Evolutionary conservation across 164 flowering plant species (phyloP), one percentile per base, ranked within the genome.

Genomic region (Macadamia integrifolia): DNA sequence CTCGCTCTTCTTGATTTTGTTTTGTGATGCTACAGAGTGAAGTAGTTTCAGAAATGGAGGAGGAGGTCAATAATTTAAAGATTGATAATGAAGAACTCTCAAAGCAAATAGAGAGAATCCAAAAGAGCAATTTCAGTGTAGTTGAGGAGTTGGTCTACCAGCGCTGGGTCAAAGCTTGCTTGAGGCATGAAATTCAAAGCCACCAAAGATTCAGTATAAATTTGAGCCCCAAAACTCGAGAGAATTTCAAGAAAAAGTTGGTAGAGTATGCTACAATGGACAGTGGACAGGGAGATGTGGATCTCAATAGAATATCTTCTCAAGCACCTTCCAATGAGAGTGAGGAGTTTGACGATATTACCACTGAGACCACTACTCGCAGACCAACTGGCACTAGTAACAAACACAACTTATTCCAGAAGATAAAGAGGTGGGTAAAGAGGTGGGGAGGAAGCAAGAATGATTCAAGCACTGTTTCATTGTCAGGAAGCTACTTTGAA

Each of bases 111-210:
- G 76, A 78, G 58, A 61, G 9, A 18, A 55, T 69, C 60, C 76
- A 75, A 58, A 72, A 48, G 52, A 70, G 49, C 74, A 69, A 72
- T 60, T 68, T 75, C 50, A 44, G 57, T 17, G 55, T 69, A 56
- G 69, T 78, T 0, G 74, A 78, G 44, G 78, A 78, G 48, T 56
- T 75, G 15, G 78, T 78, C 50, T 72, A 75, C 72, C 76, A 63
- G 15, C 76, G 74, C 9, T 78, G 78, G 78, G 58, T 78, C 68
- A 61, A 72, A 40, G 55, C 68, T 4, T 75, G 81, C 69, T 60
- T 78, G 64, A 66, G 69, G 57, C 64, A 66, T 62, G 76, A 78
- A 64, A 2, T 49, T 23, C 60, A 53, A 28, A 44, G 42, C 50
- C 35, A 56, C 50, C 66, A 18, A 29, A 62, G 40, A 8, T 31